phyloP scores from a whole-genome alignment of 2,329 filamentous ascomycete species.

The Magnaporthiopsis incrustans region DNA sequence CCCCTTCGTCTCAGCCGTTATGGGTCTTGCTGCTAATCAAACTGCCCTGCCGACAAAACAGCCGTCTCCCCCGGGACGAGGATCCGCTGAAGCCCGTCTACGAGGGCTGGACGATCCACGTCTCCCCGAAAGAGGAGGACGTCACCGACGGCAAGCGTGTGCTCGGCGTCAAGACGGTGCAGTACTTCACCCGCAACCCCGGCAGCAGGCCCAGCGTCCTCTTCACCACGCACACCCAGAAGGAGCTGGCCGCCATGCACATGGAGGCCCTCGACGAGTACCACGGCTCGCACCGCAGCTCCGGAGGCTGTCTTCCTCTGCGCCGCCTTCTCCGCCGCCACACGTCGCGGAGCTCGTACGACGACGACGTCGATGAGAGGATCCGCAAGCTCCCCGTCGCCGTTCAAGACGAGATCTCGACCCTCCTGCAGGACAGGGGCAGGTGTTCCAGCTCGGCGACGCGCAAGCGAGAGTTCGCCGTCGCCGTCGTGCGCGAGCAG shows the following conservation, averaged over 20 bases:
- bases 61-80: slow-evolving; percentile 14
- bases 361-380: slow-evolving; percentile 18
- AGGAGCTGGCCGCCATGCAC: slow-evolving; percentile 17
- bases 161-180: slow-evolving; percentile 13
- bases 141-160: slow-evolving; percentile 10
- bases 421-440: slow-evolving; percentile 16
- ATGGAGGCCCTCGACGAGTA: slow-evolving; percentile 15
- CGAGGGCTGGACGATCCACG: slow-evolving; percentile 19
- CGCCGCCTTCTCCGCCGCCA: slow-evolving; percentile 13
- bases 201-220: slow-evolving; percentile 5
- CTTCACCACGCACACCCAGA: slow-evolving; percentile 14
- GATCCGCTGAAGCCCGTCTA: slow-evolving; percentile 16
- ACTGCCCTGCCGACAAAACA: slow-evolving; percentile 2
- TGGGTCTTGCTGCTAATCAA: background rate
- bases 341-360: slow-evolving; percentile 16
- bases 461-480: slow-evolving; percentile 19
- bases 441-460: slow-evolving; percentile 15
- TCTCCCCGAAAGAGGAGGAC: slow-evolving; percentile 10
- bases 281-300: slow-evolving; percentile 14
- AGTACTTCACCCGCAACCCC: slow-evolving; percentile 8
- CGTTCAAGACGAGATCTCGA: slow-evolving; percentile 14
- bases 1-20: background rate
- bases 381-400: slow-evolving; percentile 14
- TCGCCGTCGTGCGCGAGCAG: slow-evolving; percentile 18
- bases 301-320: slow-evolving; percentile 12